Conservation (phyloP, 2,329 filamentous ascomycete genomes). For the Monosporascus sp. region DNA sequence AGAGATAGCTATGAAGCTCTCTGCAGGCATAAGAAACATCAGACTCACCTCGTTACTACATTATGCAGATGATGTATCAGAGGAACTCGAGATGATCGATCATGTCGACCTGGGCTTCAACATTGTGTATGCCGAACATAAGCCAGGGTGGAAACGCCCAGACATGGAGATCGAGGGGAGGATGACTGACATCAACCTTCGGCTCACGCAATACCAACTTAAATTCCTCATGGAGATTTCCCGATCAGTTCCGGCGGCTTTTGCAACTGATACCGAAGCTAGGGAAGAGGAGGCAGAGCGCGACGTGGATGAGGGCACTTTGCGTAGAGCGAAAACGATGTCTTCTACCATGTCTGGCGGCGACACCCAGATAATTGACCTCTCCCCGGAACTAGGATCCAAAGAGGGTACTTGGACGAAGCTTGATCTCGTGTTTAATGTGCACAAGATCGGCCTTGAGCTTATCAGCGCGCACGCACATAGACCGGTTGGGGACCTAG, state of each 20-base stretch:
- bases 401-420: constrained; percentile 79
- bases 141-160: constrained; percentile 67
- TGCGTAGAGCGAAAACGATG: constrained; percentile 42
- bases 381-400: constrained; percentile 65
- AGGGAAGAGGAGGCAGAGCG: constrained; percentile 68
- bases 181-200: constrained; percentile 90
- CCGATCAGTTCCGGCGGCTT: constrained; percentile 80
- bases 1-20: constrained; percentile 80
- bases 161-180: constrained; percentile 87
- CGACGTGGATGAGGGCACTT: constrained; percentile 58
- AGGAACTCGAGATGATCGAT: constrained; percentile 94
- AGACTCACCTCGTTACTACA: constrained; percentile 85
- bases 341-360: constrained; percentile 30
- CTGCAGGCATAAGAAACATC: constrained; percentile 87
- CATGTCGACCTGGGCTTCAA: constrained; percentile 93
- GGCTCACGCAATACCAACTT: constrained; percentile 84
- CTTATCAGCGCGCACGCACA: constrained; percentile 72
- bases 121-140: constrained; percentile 87
- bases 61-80: constrained; percentile 64
- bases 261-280: constrained; percentile 67
- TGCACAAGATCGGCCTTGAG: constrained; percentile 83
- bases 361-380: constrained; percentile 43
- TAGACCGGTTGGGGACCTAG: constrained; percentile 71
- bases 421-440: constrained; percentile 84
- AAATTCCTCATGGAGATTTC: constrained; percentile 86